Evolutionary conservation across 2,329 filamentous ascomycete genomes (phyloP).

Genomic region (Calonectria ilicicola): DNA sequence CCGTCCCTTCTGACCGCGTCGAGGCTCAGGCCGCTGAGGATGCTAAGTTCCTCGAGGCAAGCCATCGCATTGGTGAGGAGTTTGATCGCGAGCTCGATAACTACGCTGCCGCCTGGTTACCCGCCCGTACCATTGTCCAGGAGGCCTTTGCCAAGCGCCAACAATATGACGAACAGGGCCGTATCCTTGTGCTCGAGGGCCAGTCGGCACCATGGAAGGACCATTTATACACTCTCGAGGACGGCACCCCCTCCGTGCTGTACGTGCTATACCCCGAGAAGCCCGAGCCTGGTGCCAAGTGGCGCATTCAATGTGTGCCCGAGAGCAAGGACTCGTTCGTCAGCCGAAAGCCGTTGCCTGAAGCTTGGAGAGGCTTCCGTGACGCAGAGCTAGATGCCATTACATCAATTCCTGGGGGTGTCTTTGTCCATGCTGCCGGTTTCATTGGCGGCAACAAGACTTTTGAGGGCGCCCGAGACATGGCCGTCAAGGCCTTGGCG

Average conservation of each 20-base stretch:
- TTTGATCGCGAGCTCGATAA: slow-evolving; percentile 86
- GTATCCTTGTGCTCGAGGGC: slow-evolving; percentile 82
- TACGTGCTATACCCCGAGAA: slow-evolving; percentile 95
- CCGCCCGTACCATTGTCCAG: slow-evolving; percentile 83
- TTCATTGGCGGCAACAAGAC: slow-evolving; percentile 98
- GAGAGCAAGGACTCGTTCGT: slow-evolving; percentile 87
- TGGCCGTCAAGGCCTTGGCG: slow-evolving; percentile 82
- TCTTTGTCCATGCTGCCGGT: slow-evolving; percentile 94
- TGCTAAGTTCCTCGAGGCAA: slow-evolving; percentile 81
- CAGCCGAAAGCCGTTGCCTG: slow-evolving; percentile 90
- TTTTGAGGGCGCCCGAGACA: slow-evolving; percentile 86
- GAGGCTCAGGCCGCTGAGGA: slow-evolving; percentile 81
- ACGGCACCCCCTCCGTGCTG: slow-evolving; percentile 69
- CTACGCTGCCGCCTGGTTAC: slow-evolving; percentile 83
- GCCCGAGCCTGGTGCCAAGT: slow-evolving; percentile 80
- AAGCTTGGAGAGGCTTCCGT: slow-evolving; percentile 90
- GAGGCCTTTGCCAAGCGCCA: slow-evolving; percentile 78
- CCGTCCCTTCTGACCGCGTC: slow-evolving; percentile 60
- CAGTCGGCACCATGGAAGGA: slow-evolving; percentile 95
- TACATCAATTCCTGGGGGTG: slow-evolving; percentile 76
- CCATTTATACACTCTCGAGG: slow-evolving; percentile 90
- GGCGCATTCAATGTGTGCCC: slow-evolving; percentile 95
- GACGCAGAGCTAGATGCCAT: slow-evolving; percentile 86
- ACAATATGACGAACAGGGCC: slow-evolving; percentile 78
- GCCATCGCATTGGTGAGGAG: slow-evolving; percentile 86